phyloP scores from a whole-genome alignment of 768 basidiomycete species.

The Macrolepiota albuminosa region DNA sequence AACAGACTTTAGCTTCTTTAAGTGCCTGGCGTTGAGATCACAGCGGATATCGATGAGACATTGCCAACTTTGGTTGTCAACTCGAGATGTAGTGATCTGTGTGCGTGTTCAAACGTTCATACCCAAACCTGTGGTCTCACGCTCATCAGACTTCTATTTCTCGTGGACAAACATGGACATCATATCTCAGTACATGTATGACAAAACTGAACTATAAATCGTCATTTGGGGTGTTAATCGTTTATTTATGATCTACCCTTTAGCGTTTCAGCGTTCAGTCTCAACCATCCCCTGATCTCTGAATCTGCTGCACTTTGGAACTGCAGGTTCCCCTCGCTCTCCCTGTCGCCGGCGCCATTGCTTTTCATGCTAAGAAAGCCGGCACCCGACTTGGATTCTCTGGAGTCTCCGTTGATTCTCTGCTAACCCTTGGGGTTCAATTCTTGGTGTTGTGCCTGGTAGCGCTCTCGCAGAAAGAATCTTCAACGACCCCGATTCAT shows the following conservation, averaged over 20 bases:
- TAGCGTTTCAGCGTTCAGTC: not conserved
- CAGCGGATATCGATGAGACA: not conserved
- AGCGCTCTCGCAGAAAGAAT: slow-evolving; percentile 38
- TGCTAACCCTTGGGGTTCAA: slow-evolving; percentile 23
- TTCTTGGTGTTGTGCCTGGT: slow-evolving; percentile 27
- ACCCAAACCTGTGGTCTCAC: slow-evolving; percentile 9
- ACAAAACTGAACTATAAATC: slow-evolving; percentile 2
- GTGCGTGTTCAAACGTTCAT: not conserved
- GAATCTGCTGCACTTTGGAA: slow-evolving; percentile 22
- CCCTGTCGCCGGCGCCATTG: slow-evolving; percentile 9
- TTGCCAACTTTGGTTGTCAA: not conserved
- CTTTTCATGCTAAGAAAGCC: slow-evolving; percentile 26
- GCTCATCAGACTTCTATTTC: slow-evolving; percentile 5
- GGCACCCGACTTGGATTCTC: slow-evolving; percentile 32
- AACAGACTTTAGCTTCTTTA: not conserved
- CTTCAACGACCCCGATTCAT: slow-evolving; percentile 39
- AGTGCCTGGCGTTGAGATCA: not conserved
- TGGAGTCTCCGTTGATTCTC: slow-evolving; percentile 36
- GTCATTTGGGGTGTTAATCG: not conserved
- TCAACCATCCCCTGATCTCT: slow-evolving; percentile 2
- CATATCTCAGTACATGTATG: not conserved
- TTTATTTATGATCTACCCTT: not conserved
- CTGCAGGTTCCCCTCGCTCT: slow-evolving; percentile 17
- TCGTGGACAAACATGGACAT: not conserved
- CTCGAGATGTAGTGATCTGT: not conserved